Evolutionary conservation across 164 flowering plant genomes (phyloP).

Genomic region (Platanus orientalis): DNA sequence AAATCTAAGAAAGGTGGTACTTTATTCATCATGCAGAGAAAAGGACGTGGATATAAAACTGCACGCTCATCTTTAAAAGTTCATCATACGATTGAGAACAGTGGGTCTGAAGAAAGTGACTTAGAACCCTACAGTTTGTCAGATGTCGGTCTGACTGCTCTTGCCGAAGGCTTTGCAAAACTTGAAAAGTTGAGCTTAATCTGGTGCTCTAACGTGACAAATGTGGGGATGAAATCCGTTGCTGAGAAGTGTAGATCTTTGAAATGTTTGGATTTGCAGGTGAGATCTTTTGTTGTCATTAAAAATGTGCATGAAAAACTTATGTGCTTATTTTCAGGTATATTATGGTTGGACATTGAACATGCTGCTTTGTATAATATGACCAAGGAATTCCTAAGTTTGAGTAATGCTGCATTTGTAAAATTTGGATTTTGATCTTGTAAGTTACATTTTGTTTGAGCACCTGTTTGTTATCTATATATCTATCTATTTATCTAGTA

Average conservation of each 20-base stretch:
- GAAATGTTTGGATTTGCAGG: conserved; percentile 85
- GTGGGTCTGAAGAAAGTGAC: conserved; percentile 29
- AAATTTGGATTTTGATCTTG: no score
- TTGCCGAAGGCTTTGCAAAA: conserved; percentile 52
- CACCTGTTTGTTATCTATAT: no score
- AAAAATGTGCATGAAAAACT: no score
- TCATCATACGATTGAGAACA: conserved; percentile 20
- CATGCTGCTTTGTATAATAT: no score
- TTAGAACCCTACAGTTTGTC: conserved; percentile 47
- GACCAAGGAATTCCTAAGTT: no score
- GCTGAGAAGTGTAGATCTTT: conserved; percentile 59
- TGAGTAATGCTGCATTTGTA: no score
- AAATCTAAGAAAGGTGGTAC: not conserved
- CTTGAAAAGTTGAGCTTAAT: conserved; percentile 80
- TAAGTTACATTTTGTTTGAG: no score
- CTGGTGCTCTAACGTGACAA: conserved; percentile 80
- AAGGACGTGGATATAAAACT: conserved; percentile 26
- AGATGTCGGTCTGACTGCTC: conserved; percentile 61
- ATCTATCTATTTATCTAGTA: no score
- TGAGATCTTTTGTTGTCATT: conserved; percentile 12
- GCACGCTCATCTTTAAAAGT: conserved; percentile 28
- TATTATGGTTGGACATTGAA: no score
- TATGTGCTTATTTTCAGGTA: no score
- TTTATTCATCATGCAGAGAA: conserved; percentile 35
- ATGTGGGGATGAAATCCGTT: conserved; percentile 53